phyloP scores from a whole-genome alignment of 2,329 filamentous ascomycete species.

The Fusarium albidum region DNA sequence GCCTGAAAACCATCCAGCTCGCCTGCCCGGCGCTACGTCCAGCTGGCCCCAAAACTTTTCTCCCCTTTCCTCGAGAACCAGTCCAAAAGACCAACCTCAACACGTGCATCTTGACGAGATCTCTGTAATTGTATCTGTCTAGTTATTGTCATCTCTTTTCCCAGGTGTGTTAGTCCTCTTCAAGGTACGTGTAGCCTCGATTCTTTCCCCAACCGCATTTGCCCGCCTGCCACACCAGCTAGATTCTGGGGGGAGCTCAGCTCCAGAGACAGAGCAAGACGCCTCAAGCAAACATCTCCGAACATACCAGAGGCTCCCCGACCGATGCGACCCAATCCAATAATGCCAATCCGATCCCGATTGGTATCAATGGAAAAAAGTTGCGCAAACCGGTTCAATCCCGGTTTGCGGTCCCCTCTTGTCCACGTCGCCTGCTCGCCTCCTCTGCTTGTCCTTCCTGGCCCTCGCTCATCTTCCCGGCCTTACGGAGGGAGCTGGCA shows the following conservation, averaged over 20 bases:
- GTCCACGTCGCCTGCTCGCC: constrained; percentile 10
- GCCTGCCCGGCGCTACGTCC: constrained; percentile 11
- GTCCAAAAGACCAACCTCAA: constrained; percentile 34
- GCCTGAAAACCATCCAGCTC: constrained; percentile 35
- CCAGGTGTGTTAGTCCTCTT: constrained; percentile 32
- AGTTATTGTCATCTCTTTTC: constrained; percentile 18
- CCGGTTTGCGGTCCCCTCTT: constrained; percentile 22
- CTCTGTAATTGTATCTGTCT: constrained; percentile 29
- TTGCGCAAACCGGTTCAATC: constrained; percentile 21
- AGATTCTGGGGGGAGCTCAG: constrained; percentile 19
- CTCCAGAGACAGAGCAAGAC: constrained; percentile 14
- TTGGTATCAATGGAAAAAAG: constrained; percentile 32
- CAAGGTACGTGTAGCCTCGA: constrained; percentile 37
- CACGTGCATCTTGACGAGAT: constrained; percentile 28
- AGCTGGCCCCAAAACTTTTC: constrained; percentile 43
- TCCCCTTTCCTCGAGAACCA: constrained; percentile 39
- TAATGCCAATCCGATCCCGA: constrained; percentile 19
- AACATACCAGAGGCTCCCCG: background rate
- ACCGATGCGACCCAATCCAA: constrained; percentile 9
- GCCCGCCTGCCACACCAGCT: constrained; percentile 21
- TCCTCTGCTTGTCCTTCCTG: constrained; percentile 23
- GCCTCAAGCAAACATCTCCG: constrained; percentile 25
- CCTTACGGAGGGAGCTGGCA: constrained; percentile 30
- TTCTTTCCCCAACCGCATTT: constrained; percentile 20
- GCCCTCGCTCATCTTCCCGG: constrained; percentile 21